phyloP scores from a whole-genome alignment of 768 basidiomycete genomes.

The Serpula lacrymans region DNA sequence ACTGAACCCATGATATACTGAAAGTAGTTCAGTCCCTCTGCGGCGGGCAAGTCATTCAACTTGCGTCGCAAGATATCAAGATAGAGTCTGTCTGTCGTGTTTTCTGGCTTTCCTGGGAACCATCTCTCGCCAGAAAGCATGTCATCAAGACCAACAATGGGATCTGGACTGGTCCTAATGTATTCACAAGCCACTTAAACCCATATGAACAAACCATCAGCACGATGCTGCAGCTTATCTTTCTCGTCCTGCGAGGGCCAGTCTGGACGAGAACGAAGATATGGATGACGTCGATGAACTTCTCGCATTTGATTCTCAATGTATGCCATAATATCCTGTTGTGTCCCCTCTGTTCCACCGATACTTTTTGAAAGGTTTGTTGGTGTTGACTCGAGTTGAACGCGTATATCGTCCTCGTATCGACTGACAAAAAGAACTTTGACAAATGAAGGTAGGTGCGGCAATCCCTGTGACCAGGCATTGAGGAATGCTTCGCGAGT shows the following conservation, averaged over 20 bases:
- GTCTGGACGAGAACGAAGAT: too few species aligned
- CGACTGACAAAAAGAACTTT: conserved; percentile 25
- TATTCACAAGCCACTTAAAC: conserved; percentile 7
- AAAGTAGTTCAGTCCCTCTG: conserved; percentile 2
- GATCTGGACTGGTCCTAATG: conserved; percentile 1
- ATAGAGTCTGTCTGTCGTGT: conserved; percentile 2
- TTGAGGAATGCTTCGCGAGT: conserved; percentile 19
- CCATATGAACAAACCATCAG: conserved; percentile 9
- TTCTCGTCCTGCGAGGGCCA: too few species aligned
- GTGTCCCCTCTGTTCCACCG: too few species aligned
- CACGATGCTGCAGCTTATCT: conserved; percentile 1
- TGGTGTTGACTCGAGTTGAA: conserved; percentile 6
- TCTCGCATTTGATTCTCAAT: too few species aligned
- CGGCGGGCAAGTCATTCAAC: too few species aligned
- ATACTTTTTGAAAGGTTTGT: too few species aligned
- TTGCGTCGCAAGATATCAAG: conserved; percentile 4
- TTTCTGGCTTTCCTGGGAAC: background rate
- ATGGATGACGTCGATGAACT: too few species aligned
- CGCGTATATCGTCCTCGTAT: conserved; percentile 18
- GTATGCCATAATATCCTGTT: too few species aligned
- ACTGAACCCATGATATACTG: conserved; percentile 8
- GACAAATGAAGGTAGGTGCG: conserved; percentile 18
- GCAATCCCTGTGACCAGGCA: conserved; percentile 8
- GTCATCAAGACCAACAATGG: too few species aligned
- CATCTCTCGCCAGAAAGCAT: background rate